phyloP scores from a whole-genome alignment of 169 alveolate genomes.

The Cyclospora cayetanensis region DNA sequence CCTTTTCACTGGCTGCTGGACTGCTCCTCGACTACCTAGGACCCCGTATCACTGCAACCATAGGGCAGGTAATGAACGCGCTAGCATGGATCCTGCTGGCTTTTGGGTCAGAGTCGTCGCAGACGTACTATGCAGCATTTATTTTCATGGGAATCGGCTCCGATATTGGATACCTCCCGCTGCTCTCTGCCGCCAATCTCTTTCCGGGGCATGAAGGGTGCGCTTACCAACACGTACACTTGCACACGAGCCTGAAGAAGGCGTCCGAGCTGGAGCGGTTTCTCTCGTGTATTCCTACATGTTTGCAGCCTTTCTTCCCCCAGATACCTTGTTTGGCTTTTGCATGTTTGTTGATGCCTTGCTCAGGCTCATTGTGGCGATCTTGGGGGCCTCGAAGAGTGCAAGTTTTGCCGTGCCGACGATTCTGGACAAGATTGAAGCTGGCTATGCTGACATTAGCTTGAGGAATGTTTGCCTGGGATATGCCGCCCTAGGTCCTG shows the following conservation, averaged over 20 bases:
- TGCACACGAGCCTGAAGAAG: no score
- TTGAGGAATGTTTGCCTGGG: constrained; percentile 64
- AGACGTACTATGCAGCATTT: constrained; percentile 70
- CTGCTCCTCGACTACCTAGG: constrained; percentile 71
- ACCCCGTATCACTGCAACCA: constrained; percentile 68
- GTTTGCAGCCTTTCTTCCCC: no score
- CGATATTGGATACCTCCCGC: constrained; percentile 72
- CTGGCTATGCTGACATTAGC: not conserved
- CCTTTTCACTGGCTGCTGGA: constrained; percentile 72
- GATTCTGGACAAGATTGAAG: constrained; percentile 58
- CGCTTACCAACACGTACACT: not conserved
- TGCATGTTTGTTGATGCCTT: not conserved
- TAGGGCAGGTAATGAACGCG: constrained; percentile 70
- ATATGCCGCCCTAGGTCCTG: constrained; percentile 61
- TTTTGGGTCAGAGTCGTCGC: constrained; percentile 46
- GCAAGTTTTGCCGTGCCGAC: constrained; percentile 74
- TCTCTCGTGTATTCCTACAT: no score
- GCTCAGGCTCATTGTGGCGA: constrained; percentile 67
- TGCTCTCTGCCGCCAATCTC: constrained; percentile 69
- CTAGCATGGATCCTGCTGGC: constrained; percentile 70
- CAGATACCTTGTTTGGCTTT: not conserved
- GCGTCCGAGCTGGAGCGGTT: no score
- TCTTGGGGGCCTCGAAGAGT: constrained; percentile 72
- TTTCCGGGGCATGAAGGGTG: constrained; percentile 73
- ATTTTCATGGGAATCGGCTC: constrained; percentile 73